These are phyloP conservation scores for Vicia villosa DNA, from an alignment of 306 rosid genomes.

Conservation along the genomic window DNA sequence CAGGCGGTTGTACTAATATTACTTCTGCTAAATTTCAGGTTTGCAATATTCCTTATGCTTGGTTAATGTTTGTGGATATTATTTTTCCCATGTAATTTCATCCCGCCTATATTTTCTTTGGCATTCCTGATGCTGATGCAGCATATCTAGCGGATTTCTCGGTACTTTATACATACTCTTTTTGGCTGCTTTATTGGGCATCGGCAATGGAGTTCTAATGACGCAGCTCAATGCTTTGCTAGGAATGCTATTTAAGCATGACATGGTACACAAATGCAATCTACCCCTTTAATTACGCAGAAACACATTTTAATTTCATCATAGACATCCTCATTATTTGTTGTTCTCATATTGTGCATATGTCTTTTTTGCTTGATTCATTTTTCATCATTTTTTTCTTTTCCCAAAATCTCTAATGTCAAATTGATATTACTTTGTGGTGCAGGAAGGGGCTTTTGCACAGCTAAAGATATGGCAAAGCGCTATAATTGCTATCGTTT, in stretches of 20 bases:
- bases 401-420: neutral
- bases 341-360: too few relatives aligned
- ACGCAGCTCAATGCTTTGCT: conserved; percentile 88
- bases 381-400: neutral
- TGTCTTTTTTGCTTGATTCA: too few relatives aligned
- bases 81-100: neutral
- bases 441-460: conserved; percentile 95
- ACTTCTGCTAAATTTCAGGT: conserved; percentile 61
- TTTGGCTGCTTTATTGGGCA: conserved; percentile 82
- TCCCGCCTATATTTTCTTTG: conserved; percentile 10
- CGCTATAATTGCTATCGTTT: conserved; percentile 62
- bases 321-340: too few relatives aligned
- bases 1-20: conserved; percentile 63
- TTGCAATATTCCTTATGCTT: neutral
- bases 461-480: conserved; percentile 96
- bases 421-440: conserved; percentile 34
- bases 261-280: conserved; percentile 52
- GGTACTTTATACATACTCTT: conserved; percentile 60
- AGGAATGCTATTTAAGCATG: conserved; percentile 81
- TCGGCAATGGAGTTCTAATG: conserved; percentile 78
- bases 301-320: too few relatives aligned
- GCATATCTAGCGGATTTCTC: conserved; percentile 56
- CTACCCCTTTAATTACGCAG: too few relatives aligned
- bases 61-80: conserved; percentile 12
- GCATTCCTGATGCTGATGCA: conserved; percentile 39